A percentile compares a stretch with the other conserved stretches of the same genome.
Evolutionary conservation across 2,329 filamentous ascomycete species (phyloP).

Genomic region (Diatrype stigma): DNA sequence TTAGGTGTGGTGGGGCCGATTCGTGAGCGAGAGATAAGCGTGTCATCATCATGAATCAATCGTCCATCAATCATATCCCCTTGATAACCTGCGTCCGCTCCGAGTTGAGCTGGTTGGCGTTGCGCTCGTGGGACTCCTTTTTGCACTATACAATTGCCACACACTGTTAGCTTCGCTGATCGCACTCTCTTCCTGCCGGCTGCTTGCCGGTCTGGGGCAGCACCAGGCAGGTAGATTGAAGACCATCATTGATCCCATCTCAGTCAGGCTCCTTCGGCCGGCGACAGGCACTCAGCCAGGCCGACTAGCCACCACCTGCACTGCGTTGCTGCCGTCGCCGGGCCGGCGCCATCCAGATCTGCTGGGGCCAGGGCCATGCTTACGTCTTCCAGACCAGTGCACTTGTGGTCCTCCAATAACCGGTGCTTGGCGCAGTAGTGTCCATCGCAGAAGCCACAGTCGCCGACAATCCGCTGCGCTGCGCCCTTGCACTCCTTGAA

Average conservation of each 20-base stretch:
- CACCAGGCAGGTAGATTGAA: too few species aligned
- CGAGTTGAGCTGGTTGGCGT: conserved; percentile 84
- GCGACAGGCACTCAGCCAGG: conserved; percentile 31
- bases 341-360: conserved; percentile 15
- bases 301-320: conserved; percentile 40
- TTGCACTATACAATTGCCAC: conserved; percentile 62
- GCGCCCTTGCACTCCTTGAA: conserved; percentile 85
- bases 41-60: neutral
- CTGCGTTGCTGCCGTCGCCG: conserved; percentile 5
- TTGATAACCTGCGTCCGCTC: conserved; percentile 94
- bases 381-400: conserved; percentile 84
- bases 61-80: conserved; percentile 59
- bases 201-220: too few species aligned
- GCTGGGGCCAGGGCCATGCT: conserved; percentile 35
- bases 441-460: conserved; percentile 91
- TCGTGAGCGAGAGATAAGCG: too few species aligned
- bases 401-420: conserved; percentile 91
- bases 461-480: conserved; percentile 90
- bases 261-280: too few species aligned
- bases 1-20: too few species aligned
- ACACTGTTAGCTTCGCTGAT: conserved; percentile 36
- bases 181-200: too few species aligned
- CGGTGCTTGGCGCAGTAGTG: conserved; percentile 95
- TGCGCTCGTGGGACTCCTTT: conserved; percentile 92
- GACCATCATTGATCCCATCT: conserved; percentile 15